Evolutionary conservation across 148 eudicot genomes (phyloP), one percentile per base, ranked within the genome.

Genomic region (Chenopodium quinoa): DNA sequence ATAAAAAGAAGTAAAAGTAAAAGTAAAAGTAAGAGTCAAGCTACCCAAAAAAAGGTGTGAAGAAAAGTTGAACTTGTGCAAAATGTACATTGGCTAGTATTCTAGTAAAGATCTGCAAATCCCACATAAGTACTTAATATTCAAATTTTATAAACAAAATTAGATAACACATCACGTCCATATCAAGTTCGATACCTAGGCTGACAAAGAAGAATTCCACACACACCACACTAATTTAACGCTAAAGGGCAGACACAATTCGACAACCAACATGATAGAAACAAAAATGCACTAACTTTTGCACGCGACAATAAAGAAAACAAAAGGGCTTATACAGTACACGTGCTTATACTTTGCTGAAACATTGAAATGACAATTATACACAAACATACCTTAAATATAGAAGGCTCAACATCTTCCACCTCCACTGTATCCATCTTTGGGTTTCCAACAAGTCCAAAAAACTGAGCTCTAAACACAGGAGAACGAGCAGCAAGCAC

Each of bases 401-500:
- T 90, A 20, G 88, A 89, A 75, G 98, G 98, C 80, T 93, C 94
- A 40, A 94, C 80, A 84, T 94, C 98, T 82, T 87, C 86, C 75
- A 93, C 81, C 44, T 82, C 89, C 81, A 93, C 97, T 75, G 89
- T 81, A 31, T 90, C 90, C 87, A 83, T 80, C 77, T 90, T 83
- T 3, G 93, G 88, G 78, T 93, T 82, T 50, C 98, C 95, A 76
- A 94, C 77, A 77, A 90, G 94, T 62, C 98, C 98, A 83, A 82
- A 95, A 85, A 95, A 95, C 84, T 95, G 98, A 47, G 98, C 97
- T 89, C 87, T 90, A 78, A 93, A 95, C 20, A 95, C 97, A 86
- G 98, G 98, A 79, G 98, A 93, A 75, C 97, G 93, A 63, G 98
- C 93, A 80, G 95, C 97, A 80, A 94, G 95, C 71, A 94, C 88